phyloP scores from a whole-genome alignment of 495 filamentous ascomycete genomes.

The Cercophora scortea region DNA sequence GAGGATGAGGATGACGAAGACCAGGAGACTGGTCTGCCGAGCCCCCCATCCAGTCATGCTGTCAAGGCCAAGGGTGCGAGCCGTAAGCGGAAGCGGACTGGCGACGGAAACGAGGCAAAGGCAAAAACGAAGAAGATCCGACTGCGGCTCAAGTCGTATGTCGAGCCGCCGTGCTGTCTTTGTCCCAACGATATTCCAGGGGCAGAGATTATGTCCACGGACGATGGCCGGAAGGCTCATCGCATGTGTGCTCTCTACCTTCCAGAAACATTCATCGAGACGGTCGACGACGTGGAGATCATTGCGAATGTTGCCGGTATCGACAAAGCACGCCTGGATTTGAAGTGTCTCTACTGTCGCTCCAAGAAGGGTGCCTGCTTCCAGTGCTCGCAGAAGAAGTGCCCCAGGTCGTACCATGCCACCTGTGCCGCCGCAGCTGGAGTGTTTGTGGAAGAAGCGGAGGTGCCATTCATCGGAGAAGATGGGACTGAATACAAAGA shows the following conservation, averaged over 20 bases:
- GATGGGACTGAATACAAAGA: slow-evolving; percentile 87
- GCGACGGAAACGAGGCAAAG: slow-evolving; percentile 32
- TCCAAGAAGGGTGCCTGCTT: slow-evolving; percentile 92
- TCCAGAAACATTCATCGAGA: slow-evolving; percentile 84
- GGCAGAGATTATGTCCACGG: slow-evolving; percentile 77
- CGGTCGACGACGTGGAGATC: slow-evolving; percentile 56
- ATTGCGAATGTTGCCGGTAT: slow-evolving; percentile 73
- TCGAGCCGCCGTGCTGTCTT: slow-evolving; percentile 80
- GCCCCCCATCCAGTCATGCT: slow-evolving; percentile 52
- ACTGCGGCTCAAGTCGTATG: slow-evolving; percentile 57
- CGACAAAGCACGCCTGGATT: slow-evolving; percentile 76
- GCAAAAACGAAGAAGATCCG: slow-evolving; percentile 65
- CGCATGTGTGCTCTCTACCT: slow-evolving; percentile 84
- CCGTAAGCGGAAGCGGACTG: slow-evolving; percentile 42
- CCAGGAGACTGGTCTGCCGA: slow-evolving; percentile 59
- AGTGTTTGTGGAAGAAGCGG: slow-evolving; percentile 79
- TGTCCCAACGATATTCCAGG: slow-evolving; percentile 89
- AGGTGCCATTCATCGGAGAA: slow-evolving; percentile 79
- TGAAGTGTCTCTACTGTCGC: slow-evolving; percentile 91
- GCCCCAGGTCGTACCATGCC: slow-evolving; percentile 86
- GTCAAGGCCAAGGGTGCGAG: slow-evolving; percentile 48
- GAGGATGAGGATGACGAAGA: slow-evolving; percentile 62
- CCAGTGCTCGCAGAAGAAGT: slow-evolving; percentile 95
- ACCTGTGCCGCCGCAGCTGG: slow-evolving; percentile 90
- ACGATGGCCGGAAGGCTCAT: slow-evolving; percentile 82